Evolutionary conservation across 2,329 filamentous ascomycete genomes (phyloP), one percentile per base, ranked within the genome.

Genomic region (Stagonosporopsis rhizophila): DNA sequence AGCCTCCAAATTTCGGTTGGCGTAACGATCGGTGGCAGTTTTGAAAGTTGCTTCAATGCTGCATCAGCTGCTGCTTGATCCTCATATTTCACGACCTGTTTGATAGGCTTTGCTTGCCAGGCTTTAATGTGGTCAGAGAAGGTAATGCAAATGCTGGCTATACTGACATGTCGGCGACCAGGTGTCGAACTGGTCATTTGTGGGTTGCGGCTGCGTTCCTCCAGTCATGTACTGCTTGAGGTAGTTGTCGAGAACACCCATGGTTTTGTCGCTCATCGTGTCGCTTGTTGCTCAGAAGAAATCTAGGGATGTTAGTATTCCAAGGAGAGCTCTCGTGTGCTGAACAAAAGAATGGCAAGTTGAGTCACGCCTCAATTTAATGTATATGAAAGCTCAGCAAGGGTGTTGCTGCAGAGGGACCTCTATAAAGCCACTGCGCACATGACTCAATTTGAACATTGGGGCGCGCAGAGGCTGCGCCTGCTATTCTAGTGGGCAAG

Each of bases 1-100:
- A 99, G 84, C 61, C 86, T 89, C 66, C 86, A 82, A 70, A 99
- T 96, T 76, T 95, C 91, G 44, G 83, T 83, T 4, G 90, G 88
- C 53, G 91, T 91, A 27, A 95, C 91, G 44, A 95, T 85, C 22
- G 91, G 91, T 6, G 91, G 91, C 8, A 95, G 81, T 25, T 82
- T 82, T 44, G 83, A 78, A 34, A 95, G 87, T 75, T 92, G 88
- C 1, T 78, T 75, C 41, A 87, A 78, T 14, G 89, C 85, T 42
- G 82, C 82, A 47, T 82, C 76, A 35, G 92, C 82, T 20, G 83
- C 84, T 14, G 77, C 73, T 37, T 81, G 74, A 68, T 92, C 86
- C 3, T 86, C 82, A 73, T 94, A 94, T 32, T 83, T 78, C 25
- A 91, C 89, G 12, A 85, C 81, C 76, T 95, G 91, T 75, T 90